A percentile compares a stretch with the other conserved stretches of the same genome.
phyloP scores from a whole-genome alignment of 768 basidiomycete genomes.

The Holtermannia corniformis region DNA sequence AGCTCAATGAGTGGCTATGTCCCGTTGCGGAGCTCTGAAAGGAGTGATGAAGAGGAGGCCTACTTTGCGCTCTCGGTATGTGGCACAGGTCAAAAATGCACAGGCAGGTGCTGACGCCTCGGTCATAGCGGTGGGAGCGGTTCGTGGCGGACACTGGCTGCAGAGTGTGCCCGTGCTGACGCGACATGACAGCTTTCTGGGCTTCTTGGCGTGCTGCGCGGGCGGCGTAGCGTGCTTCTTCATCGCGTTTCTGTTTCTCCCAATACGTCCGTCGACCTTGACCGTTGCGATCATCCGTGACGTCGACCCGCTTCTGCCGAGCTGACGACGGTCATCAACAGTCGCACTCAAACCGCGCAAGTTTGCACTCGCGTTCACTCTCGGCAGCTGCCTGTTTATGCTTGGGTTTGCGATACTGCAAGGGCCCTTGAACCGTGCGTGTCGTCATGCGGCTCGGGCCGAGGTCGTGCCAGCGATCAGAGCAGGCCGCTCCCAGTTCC shows the following conservation, averaged over 20 bases:
- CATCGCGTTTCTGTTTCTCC: slow-evolving; percentile 56
- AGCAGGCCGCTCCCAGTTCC: no score
- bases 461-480: no score
- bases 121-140: slow-evolving; percentile 86
- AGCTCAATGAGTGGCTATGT: slow-evolving; percentile 75
- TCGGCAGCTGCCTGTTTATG: slow-evolving; percentile 92
- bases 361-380: slow-evolving; percentile 82
- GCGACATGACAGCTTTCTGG: slow-evolving; percentile 64
- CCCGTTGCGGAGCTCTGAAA: slow-evolving; percentile 69
- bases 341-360: slow-evolving; percentile 67
- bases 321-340: slow-evolving; percentile 6
- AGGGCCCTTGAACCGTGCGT: slow-evolving; percentile 68
- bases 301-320: not conserved
- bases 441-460: no score
- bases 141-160: slow-evolving; percentile 42
- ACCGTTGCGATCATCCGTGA: not conserved
- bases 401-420: slow-evolving; percentile 56
- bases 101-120: no score
- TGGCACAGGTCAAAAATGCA: not conserved
- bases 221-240: slow-evolving; percentile 79
- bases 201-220: slow-evolving; percentile 77
- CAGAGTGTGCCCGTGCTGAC: slow-evolving; percentile 1
- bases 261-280: slow-evolving; percentile 22
- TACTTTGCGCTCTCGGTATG: slow-evolving; percentile 53
- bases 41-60: slow-evolving; percentile 89